phyloP scores from a whole-genome alignment of 495 filamentous ascomycete species.

The Daldinia loculata region DNA sequence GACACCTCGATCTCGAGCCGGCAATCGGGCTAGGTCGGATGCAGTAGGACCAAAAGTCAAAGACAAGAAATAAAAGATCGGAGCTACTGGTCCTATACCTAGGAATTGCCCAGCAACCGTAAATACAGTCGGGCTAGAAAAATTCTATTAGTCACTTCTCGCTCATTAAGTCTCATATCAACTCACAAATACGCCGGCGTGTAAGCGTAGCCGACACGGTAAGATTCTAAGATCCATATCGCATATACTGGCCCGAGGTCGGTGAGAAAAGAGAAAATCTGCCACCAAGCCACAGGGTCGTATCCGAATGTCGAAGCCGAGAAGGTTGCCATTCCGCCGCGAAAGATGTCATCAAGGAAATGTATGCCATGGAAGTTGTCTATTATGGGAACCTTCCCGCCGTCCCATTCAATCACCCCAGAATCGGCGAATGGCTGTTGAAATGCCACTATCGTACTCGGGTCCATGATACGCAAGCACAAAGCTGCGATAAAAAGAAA shows the following conservation, averaged over 20 bases:
- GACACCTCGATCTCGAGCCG: background rate
- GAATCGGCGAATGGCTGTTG: constrained; percentile 18
- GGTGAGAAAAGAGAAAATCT: constrained; percentile 29
- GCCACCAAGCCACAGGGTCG: constrained; percentile 25
- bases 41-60: constrained; percentile 29
- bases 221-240: constrained; percentile 33
- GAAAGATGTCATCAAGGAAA: constrained; percentile 17
- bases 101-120: constrained; percentile 19
- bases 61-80: constrained; percentile 24
- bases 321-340: constrained; percentile 21
- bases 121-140: constrained; percentile 22
- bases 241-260: constrained; percentile 27
- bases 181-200: constrained; percentile 27
- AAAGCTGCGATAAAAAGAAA: constrained; percentile 24
- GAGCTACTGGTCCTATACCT: constrained; percentile 20
- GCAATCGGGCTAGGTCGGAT: constrained; percentile 6
- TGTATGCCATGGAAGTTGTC: constrained; percentile 23
- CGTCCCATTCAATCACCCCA: constrained; percentile 31
- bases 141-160: background rate
- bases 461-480: constrained; percentile 21
- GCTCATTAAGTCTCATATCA: background rate
- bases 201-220: constrained; percentile 7
- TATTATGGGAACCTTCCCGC: constrained; percentile 19
- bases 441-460: constrained; percentile 7
- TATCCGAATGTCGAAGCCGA: constrained; percentile 25